Percentiles rank a stretch among this genome's conserved stretches.
phyloP scores from a whole-genome alignment of 495 filamentous ascomycete genomes.

The Podospora australis region DNA sequence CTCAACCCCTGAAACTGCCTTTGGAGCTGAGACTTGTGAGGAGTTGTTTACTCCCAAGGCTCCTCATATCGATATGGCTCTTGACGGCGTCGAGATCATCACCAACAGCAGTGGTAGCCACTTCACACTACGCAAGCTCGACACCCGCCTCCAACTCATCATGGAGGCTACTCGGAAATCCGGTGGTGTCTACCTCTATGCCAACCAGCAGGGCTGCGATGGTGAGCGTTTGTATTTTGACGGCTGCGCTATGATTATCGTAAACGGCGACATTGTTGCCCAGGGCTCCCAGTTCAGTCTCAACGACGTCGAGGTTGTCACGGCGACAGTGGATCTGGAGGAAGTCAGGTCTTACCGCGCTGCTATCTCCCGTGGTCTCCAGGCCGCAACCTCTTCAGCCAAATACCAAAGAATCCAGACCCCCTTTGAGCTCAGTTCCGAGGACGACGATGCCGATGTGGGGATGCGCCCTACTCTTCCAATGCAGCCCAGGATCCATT shows the following conservation, averaged over 20 bases:
- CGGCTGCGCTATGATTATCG: slow-evolving; percentile 71
- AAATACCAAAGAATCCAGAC: slow-evolving; percentile 37
- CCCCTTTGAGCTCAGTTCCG: slow-evolving; percentile 32
- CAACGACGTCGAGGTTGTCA: slow-evolving; percentile 77
- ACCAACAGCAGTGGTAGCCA: slow-evolving; percentile 72
- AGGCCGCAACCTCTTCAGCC: slow-evolving; percentile 41
- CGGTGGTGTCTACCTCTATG: slow-evolving; percentile 65
- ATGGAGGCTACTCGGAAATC: slow-evolving; percentile 65
- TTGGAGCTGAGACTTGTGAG: slow-evolving; percentile 70
- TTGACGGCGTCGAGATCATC: slow-evolving; percentile 69
- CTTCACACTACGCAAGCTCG: slow-evolving; percentile 64
- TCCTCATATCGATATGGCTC: slow-evolving; percentile 46
- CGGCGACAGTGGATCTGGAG: slow-evolving; percentile 75
- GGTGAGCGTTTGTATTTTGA: slow-evolving; percentile 52
- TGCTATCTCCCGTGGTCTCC: slow-evolving; percentile 48
- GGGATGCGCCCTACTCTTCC: slow-evolving; percentile 24
- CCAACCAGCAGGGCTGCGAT: slow-evolving; percentile 70
- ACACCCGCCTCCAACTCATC: slow-evolving; percentile 68
- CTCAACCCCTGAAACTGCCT: slow-evolving; percentile 60
- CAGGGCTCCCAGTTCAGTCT: slow-evolving; percentile 70
- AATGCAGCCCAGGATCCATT: slow-evolving; percentile 45
- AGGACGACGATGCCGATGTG: slow-evolving; percentile 29
- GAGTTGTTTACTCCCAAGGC: slow-evolving; percentile 66
- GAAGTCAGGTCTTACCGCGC: slow-evolving; percentile 56
- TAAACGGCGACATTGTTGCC: slow-evolving; percentile 61